Evolutionary conservation across 345 rosid genomes (phyloP).

Genomic region (Conringia planisiliqua): DNA sequence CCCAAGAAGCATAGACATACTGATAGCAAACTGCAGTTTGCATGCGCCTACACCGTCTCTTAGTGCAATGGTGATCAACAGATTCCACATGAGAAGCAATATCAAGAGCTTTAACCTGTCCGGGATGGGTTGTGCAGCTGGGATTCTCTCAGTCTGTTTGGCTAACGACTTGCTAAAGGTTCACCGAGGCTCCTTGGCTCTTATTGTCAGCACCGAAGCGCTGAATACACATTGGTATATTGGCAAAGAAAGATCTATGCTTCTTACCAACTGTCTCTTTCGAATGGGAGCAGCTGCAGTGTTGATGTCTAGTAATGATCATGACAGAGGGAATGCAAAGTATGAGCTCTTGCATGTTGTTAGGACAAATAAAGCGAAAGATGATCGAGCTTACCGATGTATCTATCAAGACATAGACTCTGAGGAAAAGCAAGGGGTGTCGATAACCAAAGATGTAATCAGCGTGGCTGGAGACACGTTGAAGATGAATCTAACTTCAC

Average conservation of each 20-base stretch:
- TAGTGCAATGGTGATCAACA: slow-evolving; percentile 51
- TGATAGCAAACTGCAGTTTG: slow-evolving; percentile 51
- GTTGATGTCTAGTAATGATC: slow-evolving; percentile 47
- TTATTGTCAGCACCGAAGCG: slow-evolving; percentile 51
- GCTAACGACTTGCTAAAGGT: slow-evolving; percentile 55
- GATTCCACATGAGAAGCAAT: slow-evolving; percentile 56
- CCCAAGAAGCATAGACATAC: slow-evolving; percentile 52
- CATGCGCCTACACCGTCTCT: slow-evolving; percentile 60
- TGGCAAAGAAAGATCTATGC: slow-evolving; percentile 59
- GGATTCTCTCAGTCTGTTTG: slow-evolving; percentile 49
- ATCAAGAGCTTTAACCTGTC: slow-evolving; percentile 62
- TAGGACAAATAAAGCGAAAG: slow-evolving; percentile 44
- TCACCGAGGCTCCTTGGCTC: slow-evolving; percentile 48
- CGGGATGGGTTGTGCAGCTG: slow-evolving; percentile 69
- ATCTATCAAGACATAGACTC: slow-evolving; percentile 53
- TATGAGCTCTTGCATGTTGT: slow-evolving; percentile 43
- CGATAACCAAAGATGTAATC: slow-evolving; percentile 49
- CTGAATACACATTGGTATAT: slow-evolving; percentile 46
- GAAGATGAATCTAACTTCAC: slow-evolving; percentile 45
- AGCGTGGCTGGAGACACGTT: slow-evolving; percentile 48
- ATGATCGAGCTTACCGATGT: slow-evolving; percentile 50
- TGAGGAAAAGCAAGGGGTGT: slow-evolving; percentile 44
- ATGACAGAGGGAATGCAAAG: slow-evolving; percentile 42
- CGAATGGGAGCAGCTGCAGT: slow-evolving; percentile 70
- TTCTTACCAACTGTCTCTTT: slow-evolving; percentile 58